A percentile compares a stretch with the other conserved stretches of the same genome.
Evolutionary conservation across 805 yeast genomes (phyloP).

Genomic region (Spathaspora boniae): DNA sequence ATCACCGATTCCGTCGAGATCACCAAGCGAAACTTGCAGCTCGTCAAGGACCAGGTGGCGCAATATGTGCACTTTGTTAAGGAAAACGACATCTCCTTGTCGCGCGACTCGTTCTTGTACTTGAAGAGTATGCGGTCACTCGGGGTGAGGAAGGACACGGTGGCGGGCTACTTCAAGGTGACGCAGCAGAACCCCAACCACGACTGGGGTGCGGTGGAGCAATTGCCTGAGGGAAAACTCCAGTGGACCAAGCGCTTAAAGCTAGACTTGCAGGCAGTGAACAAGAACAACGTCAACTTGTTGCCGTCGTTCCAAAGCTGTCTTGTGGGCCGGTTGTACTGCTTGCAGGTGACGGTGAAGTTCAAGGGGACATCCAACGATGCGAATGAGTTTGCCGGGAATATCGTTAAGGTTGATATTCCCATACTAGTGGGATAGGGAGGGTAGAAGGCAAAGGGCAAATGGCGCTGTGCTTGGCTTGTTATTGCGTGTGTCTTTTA

Average conservation of each 20-base stretch:
- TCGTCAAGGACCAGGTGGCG: constrained; percentile 30
- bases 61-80: constrained; percentile 33
- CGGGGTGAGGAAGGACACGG: constrained; percentile 38
- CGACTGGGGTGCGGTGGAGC: constrained; percentile 30
- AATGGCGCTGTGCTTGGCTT: neutral
- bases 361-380: constrained; percentile 41
- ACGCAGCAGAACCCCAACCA: constrained; percentile 19
- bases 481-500: neutral
- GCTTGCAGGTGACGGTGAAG: constrained; percentile 45
- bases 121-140: constrained; percentile 36
- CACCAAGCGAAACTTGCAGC: constrained; percentile 33
- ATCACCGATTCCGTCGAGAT: constrained; percentile 25
- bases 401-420: constrained; percentile 30
- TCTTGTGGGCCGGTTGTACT: constrained; percentile 55
- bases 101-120: constrained; percentile 32
- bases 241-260: constrained; percentile 30
- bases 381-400: constrained; percentile 28
- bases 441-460: neutral
- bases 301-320: constrained; percentile 65
- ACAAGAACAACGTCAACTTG: constrained; percentile 47
- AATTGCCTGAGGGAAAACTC: constrained; percentile 11
- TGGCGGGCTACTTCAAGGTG: constrained; percentile 32
- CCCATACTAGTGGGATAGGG: constrained; percentile 33
- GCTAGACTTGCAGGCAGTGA: constrained; percentile 39
- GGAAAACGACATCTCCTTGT: constrained; percentile 27